Conservation (phyloP, 805 yeast species). For the Metschnikowia kunwiensis region DNA sequence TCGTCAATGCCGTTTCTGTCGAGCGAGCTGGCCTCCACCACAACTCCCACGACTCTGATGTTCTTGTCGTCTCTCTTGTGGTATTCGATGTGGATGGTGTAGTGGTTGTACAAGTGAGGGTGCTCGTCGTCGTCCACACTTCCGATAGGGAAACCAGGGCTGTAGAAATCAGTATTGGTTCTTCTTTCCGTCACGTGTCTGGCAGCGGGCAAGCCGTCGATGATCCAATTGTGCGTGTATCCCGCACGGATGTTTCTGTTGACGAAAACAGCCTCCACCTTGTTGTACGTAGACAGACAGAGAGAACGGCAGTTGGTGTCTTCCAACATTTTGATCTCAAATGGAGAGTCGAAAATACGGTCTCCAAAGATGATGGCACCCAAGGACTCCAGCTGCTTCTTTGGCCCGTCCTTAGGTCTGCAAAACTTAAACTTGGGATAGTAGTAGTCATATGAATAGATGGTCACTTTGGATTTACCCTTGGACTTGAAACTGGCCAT, state of each 20-base stretch:
- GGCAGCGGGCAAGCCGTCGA: conserved; percentile 95
- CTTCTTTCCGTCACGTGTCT: conserved; percentile 52
- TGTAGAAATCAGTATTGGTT: conserved; percentile 63
- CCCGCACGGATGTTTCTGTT: conserved; percentile 77
- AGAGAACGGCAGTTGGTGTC: conserved; percentile 64
- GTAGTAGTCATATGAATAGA: conserved; percentile 80
- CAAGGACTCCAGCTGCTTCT: conserved; percentile 79
- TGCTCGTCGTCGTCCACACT: conserved; percentile 51
- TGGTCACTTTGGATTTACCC: conserved; percentile 48
- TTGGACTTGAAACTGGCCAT: conserved; percentile 24
- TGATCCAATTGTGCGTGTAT: conserved; percentile 85
- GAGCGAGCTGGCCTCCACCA: conserved; percentile 66
- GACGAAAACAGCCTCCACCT: conserved; percentile 69
- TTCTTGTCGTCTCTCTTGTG: conserved; percentile 67
- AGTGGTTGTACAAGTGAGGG: conserved; percentile 78
- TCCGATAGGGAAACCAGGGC: conserved; percentile 81
- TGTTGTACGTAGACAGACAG: conserved; percentile 60
- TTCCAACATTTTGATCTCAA: conserved; percentile 72
- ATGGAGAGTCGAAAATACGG: conserved; percentile 90
- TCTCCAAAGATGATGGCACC: conserved; percentile 96
- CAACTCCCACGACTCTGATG: conserved; percentile 88
- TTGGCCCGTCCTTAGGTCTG: conserved; percentile 60
- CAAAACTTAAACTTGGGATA: conserved; percentile 83
- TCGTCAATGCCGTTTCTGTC: conserved; percentile 28
- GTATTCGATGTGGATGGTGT: conserved; percentile 73